Evolutionary conservation across 306 rosid species (phyloP), one percentile per base, ranked within the genome.

Genomic region (Gillenia trifoliata): DNA sequence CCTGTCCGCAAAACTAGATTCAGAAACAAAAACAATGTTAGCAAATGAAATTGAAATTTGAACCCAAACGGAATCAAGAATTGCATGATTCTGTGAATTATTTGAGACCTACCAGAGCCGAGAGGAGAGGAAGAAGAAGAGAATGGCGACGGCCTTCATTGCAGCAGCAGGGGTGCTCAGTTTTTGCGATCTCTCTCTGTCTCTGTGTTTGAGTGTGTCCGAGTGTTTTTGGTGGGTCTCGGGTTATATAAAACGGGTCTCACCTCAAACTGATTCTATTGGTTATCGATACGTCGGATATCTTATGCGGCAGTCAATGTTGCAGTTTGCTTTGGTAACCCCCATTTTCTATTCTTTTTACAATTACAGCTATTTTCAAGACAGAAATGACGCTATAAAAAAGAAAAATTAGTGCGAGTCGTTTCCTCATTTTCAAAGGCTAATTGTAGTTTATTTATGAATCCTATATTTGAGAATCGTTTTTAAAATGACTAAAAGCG

Each of bases 1-100:
- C 99, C 72, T 86, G 83, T 79, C 89, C 16, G 92, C 92, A 79
- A 86, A 81, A 80, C 99, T 94, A 71, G 76, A 34, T 26, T 43
- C 16, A 33, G 69, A 31, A 23, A 33, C 26, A 5, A 59, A n/a
- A 69, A 71, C 66, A 54, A 19, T n/a, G 67, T 28, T 19, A 66
- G 77, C 72, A 16, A 70, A 38, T 13, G 4, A 28, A 36, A 29
- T 47, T 12, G 64, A 36, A 70, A 47, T 25, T 2, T 6, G 8
- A 5, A 29, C 9, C 31, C 3, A 52, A 16, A 30, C 13, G 0
- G 5, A 45, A 68, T 15, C 33, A n/a, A 22, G n/a, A 33, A 33
- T 63, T 16, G 33, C 7, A 73, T 57, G 17, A 8, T 16, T 4
- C 31, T 20, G 5, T 11, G 30, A 77, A 62, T 7, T 2, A 64